Evolutionary conservation across 495 filamentous ascomycete genomes (phyloP).

Genomic region (Annulohypoxylon moriforme): DNA sequence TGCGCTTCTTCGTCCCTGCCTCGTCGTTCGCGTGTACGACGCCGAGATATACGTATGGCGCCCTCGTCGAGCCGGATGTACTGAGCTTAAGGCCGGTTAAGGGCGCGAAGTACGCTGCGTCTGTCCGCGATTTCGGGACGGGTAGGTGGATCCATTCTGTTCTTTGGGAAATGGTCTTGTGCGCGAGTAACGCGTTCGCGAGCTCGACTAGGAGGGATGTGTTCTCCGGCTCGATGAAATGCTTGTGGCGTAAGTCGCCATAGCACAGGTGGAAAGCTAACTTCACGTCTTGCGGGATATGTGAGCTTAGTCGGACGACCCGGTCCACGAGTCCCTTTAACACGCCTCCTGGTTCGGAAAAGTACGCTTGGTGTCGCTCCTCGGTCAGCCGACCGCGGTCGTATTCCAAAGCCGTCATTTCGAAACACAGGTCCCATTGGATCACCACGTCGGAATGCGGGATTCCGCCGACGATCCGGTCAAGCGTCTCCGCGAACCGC

Average conservation of each 20-base stretch:
- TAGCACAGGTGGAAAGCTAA: constrained; percentile 62
- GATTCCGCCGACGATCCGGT: constrained; percentile 52
- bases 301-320: constrained; percentile 41
- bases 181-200: constrained; percentile 43
- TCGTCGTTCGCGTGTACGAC: constrained; percentile 56
- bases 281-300: constrained; percentile 50
- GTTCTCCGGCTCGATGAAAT: constrained; percentile 57
- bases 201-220: constrained; percentile 47
- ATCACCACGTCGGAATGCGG: constrained; percentile 57
- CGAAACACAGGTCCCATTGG: constrained; percentile 56
- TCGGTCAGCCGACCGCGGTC: constrained; percentile 27
- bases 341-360: constrained; percentile 51
- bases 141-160: constrained; percentile 60
- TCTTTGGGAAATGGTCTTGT: constrained; percentile 27
- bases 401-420: constrained; percentile 52
- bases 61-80: constrained; percentile 36
- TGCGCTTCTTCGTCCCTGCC: constrained; percentile 52
- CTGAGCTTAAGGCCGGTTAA: constrained; percentile 49
- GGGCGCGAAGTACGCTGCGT: constrained; percentile 40
- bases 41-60: constrained; percentile 51
- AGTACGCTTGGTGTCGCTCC: constrained; percentile 31
- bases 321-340: constrained; percentile 53
- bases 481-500: constrained; percentile 48
- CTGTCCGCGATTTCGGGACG: constrained; percentile 52
- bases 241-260: constrained; percentile 55